Base-by-base conservation (phyloP, 257 asterid genomes). In the Oldenlandia corymbosa region DNA sequence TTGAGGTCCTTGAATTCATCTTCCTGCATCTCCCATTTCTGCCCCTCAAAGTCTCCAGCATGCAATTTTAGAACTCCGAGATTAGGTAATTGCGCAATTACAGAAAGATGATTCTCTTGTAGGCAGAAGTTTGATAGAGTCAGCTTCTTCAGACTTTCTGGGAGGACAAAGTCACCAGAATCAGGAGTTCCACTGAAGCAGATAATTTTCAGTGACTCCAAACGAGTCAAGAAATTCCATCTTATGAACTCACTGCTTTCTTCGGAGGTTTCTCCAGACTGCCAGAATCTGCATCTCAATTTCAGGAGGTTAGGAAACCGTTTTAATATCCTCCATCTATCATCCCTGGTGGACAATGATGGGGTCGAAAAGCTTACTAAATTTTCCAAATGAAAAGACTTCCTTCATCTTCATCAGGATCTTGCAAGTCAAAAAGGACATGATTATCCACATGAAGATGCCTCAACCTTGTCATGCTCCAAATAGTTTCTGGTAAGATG, bases 301-400 rank as follows among this genome's bases (percentile, higher is more conserved):
- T 56, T 71, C 14, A 56, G 28, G 9, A 70, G 69, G 64, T 63
- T 54, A 2, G 70, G 58, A 17, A 55, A 53, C 55, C n/a, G 32
- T 17, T 16, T 41, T 3, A 70, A 0, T 1, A 51, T 16, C 51
- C 63, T 36, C 5, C 13, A 21, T 2, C 46, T 46, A 23, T 26
- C 34, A 11, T 43, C 51, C 0, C 45, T 34, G 14, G 10, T 47
- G 5, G 75, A 48, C 36, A 64, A 32, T 2, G 41, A 23, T 34
- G 61, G 45, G 10, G 60, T 23, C 10, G 70, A 70, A 23, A 70
- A 21, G 36, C 55, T 61, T 49, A 49, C 54, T 45, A 69, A 42
- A 42, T 69, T 53, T 0, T 60, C 27, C 8, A 60, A 51, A 8
- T 14, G 31, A 14, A 5, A 46, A 7, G 9, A 17, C 31, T 18